Evolutionary conservation across 2,329 filamentous ascomycete genomes (phyloP), one percentile per base, ranked within the genome.

Genomic region (Xylariales sp.): DNA sequence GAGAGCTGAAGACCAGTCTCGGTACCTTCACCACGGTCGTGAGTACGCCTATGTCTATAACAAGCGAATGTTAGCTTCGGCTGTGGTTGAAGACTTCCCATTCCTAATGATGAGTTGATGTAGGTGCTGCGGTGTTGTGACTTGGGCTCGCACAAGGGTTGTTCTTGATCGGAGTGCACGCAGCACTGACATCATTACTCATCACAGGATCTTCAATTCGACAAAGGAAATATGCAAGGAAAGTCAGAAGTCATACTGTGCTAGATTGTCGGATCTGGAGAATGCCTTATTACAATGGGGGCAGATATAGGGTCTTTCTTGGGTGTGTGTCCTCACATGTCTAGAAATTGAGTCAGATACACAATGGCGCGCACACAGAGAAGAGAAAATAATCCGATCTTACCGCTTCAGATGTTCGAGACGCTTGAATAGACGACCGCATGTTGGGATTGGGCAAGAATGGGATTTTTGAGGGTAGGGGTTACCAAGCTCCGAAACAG

Each of bases 331-430:
- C 83, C 96, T 93, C 81, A 99, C 96, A 84, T 99, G 96, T 87
- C 94, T 97, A 87, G 80, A 84, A 79, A 78, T 79, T 78, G 78
- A 77, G 81, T 84, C 78, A 84, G 83, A 84, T 83, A 80, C 75
- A 80, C 74, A 77, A 78, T 80, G 78, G 78, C 75, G 78, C 77
- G 76, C 78, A 45, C 62, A 66, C 74, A 75, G 80, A 75, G 80
- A 68, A 82, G 79, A 79, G 76, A 77, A 76, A 77, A 80, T 77
- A 77, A 78, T 75, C 76, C 73, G 77, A 78, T 85, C 92, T 89
- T 93, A 97, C 93, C 95, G 91, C 88, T 99, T 99, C 78, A 99
- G 90, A 84, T 99, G 96, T 85, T 99, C 96, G 85, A 99, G 89
- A 82, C 96, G 91, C 90, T 99, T 99, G 88, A 99, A 99, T 70